Base-by-base conservation (phyloP, 805 yeast genomes). In the Saccharomycopsis malanga region DNA sequence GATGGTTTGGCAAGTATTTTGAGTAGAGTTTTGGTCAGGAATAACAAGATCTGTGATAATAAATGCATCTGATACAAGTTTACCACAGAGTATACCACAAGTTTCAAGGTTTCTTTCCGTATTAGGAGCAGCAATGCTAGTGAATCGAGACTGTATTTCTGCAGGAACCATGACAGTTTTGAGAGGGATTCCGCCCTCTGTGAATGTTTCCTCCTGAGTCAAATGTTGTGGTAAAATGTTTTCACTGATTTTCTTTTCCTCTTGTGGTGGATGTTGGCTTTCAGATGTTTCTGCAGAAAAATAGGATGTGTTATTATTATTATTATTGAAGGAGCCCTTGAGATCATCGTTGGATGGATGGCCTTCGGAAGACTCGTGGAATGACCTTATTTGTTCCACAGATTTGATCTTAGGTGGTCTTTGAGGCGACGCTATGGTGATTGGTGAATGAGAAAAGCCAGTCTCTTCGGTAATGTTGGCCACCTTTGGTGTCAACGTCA, bases 31-130 rank as follows among this genome's bases (percentile, higher is more conserved):
- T 58, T 80, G 87, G 46, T 74, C 73, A 1, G 87, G 87, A 10
- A 80, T 74, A 10, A 80, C 69, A 15, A 80, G 63, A 50, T 79
- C 74, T 1, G 83, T 81, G 46, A 80, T 68, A 59, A 78, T 77
- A 57, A 79, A 79, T 3, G 84, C 83, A 60, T 77, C 77, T 35
- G 78, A 63, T 39, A 69, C 70, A n/a, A 80, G 63, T 54, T 69
- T 74, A 0, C 86, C 87, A 58, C 84, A 77, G 25, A 80, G 65
- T 18, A 80, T 76, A 10, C 86, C 87, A 57, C 85, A 80, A 0
- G 85, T 80, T 56, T 80, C 87, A 14, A 81, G 61, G 34, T 72
- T 72, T 14, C 61, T 61, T 1, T 40, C 21, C 1, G 87, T 80
- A 56, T 80, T 81, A 3, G 61, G 52, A 15, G 59, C 54, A 1